Evolutionary conservation across 306 rosid genomes (phyloP).

Genomic region (Elaeagnus macrophylla): DNA sequence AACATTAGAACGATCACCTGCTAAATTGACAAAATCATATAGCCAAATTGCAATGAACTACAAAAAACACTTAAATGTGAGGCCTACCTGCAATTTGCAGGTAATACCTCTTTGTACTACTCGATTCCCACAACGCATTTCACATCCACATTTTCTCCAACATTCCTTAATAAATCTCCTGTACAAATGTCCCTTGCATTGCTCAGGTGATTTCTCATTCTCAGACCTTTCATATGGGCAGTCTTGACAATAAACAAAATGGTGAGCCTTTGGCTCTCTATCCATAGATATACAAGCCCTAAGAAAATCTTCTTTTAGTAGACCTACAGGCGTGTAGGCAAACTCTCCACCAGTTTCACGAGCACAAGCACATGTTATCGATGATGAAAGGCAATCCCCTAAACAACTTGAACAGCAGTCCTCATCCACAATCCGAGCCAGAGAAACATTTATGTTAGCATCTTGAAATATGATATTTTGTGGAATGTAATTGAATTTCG

Average conservation of each 20-base stretch:
- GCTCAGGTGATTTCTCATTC: constrained; percentile 38
- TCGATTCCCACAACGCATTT: constrained; percentile 80
- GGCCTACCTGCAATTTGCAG: constrained; percentile 73
- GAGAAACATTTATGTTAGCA: constrained; percentile 65
- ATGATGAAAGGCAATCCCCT: constrained; percentile 58
- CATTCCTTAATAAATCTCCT: constrained; percentile 85
- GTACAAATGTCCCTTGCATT: constrained; percentile 71
- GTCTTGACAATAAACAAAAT: constrained; percentile 51
- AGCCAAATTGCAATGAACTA: constrained; percentile 7
- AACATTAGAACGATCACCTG: neutral
- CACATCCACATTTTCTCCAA: constrained; percentile 95
- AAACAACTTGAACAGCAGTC: constrained; percentile 65
- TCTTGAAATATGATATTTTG: constrained; percentile 50
- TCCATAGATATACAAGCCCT: constrained; percentile 33
- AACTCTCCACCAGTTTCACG: constrained; percentile 93
- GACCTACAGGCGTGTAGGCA: constrained; percentile 61
- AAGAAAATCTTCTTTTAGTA: constrained; percentile 61
- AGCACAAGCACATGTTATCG: constrained; percentile 86
- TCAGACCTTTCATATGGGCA: constrained; percentile 67
- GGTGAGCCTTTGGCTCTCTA: constrained; percentile 37
- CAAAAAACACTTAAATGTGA: constrained; percentile 8
- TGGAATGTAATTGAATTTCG: constrained; percentile 68
- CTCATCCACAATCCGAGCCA: constrained; percentile 79
- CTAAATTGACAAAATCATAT: neutral
- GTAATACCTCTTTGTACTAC: constrained; percentile 77